These are phyloP conservation scores for Fusarium redolens DNA, from an alignment of 2,329 filamentous ascomycete species.

Conservation along the genomic window DNA sequence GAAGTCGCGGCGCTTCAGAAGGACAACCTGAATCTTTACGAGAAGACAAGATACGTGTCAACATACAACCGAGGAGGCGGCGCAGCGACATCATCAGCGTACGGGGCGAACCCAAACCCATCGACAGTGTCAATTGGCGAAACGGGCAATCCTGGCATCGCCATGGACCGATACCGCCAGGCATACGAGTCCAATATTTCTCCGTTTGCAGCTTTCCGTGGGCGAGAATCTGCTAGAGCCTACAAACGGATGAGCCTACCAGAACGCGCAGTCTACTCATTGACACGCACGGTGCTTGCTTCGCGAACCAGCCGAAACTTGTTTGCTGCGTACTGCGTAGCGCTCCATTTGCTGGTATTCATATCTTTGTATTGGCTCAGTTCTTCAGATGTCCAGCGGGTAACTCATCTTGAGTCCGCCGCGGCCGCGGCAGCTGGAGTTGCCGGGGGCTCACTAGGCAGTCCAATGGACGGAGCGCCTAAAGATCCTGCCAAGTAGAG, in stretches of 20 bases:
- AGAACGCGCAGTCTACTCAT: slow-evolving; percentile 88
- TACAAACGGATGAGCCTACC: slow-evolving; percentile 94
- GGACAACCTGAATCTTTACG: slow-evolving; percentile 95
- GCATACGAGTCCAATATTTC: slow-evolving; percentile 96
- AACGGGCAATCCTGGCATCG: slow-evolving; percentile 68
- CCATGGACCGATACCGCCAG: slow-evolving; percentile 86
- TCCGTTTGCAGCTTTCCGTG: slow-evolving; percentile 93
- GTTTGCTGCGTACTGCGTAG: slow-evolving; percentile 92
- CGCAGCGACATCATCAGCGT: slow-evolving; percentile 72
- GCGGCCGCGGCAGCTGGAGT: slow-evolving; percentile 58
- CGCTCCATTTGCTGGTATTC: slow-evolving; percentile 88
- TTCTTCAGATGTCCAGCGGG: slow-evolving; percentile 72
- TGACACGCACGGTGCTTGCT: slow-evolving; percentile 90
- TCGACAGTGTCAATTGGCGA: slow-evolving; percentile 73
- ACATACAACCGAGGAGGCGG: slow-evolving; percentile 83
- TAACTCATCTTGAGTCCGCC: slow-evolving; percentile 65
- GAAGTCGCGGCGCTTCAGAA: slow-evolving; percentile 93
- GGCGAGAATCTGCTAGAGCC: slow-evolving; percentile 89
- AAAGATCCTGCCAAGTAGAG: slow-evolving; percentile 43
- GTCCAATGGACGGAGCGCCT: slow-evolving; percentile 43
- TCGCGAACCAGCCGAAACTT: slow-evolving; percentile 91
- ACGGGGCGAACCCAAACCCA: slow-evolving; percentile 78
- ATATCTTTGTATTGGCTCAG: slow-evolving; percentile 88
- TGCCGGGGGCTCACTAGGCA: slow-evolving; percentile 50
- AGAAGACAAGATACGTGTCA: slow-evolving; percentile 96